phyloP scores from a whole-genome alignment of 305 asterid species.

The Fraxinus baroniana region DNA sequence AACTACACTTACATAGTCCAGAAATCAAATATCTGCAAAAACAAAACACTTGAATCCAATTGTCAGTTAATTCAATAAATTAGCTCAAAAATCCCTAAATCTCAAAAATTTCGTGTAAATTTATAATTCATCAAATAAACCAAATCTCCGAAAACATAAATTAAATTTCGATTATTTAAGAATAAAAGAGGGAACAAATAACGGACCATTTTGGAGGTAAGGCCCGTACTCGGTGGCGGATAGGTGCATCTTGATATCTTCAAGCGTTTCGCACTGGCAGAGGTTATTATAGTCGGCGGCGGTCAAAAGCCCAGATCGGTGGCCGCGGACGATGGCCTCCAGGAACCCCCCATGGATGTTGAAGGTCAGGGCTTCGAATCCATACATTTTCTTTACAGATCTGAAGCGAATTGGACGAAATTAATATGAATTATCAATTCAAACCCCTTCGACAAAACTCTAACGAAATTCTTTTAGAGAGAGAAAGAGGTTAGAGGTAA shows the following conservation, averaged over 20 bases:
- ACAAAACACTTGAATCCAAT: neutral
- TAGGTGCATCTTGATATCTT: constrained; percentile 94
- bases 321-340: constrained; percentile 94
- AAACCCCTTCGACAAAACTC: neutral
- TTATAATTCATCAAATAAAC: neutral
- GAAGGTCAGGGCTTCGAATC: constrained; percentile 87
- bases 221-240: constrained; percentile 93
- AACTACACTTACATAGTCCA: neutral
- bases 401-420: constrained; percentile 42
- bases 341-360: constrained; percentile 83
- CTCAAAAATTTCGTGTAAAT: neutral
- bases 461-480: neutral
- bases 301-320: constrained; percentile 88
- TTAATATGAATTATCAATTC: neutral
- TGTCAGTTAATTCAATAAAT: neutral
- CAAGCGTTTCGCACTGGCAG: constrained; percentile 90
- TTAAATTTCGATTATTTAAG: neutral
- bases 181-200: neutral
- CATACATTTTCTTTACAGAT: constrained; percentile 64
- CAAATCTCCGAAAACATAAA: neutral
- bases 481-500: neutral
- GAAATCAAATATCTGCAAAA: neutral
- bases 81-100: neutral
- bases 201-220: constrained; percentile 79
- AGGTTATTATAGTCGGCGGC: constrained; percentile 95